Conservation (phyloP, 2,329 filamentous ascomycete genomes). For the Dryadomyces quercus-mongolicae region DNA sequence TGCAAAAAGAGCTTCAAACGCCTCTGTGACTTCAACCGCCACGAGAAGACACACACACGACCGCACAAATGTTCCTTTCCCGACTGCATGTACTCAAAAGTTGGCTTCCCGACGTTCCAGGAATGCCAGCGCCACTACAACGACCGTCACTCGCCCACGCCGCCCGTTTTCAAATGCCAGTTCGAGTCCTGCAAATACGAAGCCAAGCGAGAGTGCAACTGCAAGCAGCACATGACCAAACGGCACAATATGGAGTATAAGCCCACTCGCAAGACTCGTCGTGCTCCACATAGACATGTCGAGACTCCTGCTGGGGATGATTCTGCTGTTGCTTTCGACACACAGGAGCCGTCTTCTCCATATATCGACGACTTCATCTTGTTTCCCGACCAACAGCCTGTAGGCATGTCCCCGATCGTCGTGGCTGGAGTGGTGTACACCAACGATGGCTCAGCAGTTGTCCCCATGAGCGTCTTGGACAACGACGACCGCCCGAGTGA, state of each 20-base stretch:
- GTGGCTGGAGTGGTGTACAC: not conserved
- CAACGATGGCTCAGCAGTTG: not conserved
- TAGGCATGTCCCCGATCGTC: too few species aligned
- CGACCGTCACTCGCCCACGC: conserved; percentile 58
- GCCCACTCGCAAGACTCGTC: conserved; percentile 36
- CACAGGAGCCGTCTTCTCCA: too few species aligned
- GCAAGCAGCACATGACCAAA: conserved; percentile 82
- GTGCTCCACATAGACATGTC: not conserved
- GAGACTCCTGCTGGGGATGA: too few species aligned
- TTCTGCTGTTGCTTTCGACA: not conserved
- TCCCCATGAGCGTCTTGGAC: not conserved
- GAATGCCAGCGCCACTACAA: conserved; percentile 67
- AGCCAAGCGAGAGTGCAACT: conserved; percentile 69
- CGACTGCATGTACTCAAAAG: conserved; percentile 55
- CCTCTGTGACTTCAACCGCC: conserved; percentile 41
- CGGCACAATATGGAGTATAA: conserved; percentile 61
- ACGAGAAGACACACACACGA: conserved; percentile 65
- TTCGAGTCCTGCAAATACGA: conserved; percentile 56
- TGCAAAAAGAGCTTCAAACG: conserved; percentile 19
- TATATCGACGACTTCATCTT: not conserved
- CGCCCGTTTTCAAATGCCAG: conserved; percentile 54
- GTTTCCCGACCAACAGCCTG: not conserved
- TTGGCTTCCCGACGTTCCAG: conserved; percentile 70
- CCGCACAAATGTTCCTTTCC: conserved; percentile 60
- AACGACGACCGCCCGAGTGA: not conserved